These are phyloP conservation scores for Bipolaris sorokiniana DNA, from an alignment of 2,329 filamentous ascomycete genomes.

Conservation along the genomic window DNA sequence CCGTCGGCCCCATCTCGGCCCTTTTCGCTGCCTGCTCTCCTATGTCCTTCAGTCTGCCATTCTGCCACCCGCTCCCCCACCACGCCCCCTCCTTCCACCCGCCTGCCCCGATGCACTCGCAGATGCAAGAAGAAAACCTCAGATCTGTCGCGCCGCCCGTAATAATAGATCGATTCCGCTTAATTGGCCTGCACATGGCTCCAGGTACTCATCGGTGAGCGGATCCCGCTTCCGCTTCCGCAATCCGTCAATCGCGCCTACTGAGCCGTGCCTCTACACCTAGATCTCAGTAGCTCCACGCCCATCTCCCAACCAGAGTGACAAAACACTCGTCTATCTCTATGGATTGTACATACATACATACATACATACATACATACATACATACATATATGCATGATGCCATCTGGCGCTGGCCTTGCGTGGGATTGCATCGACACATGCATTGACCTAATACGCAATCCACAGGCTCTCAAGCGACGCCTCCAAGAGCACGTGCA, in stretches of 20 bases:
- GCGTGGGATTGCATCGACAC: constrained; percentile 8
- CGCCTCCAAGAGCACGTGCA: neutral
- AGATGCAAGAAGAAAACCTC: constrained; percentile 13
- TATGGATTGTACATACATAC: too few relatives aligned
- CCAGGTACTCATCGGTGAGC: constrained; percentile 16
- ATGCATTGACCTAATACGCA: constrained; percentile 9
- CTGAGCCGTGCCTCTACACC: constrained; percentile 14
- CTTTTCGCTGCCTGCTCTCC: neutral
- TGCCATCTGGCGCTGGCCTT: neutral
- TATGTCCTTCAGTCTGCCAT: neutral
- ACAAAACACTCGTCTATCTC: constrained; percentile 1
- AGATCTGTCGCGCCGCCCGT: constrained; percentile 11
- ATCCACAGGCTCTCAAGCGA: neutral
- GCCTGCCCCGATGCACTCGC: constrained; percentile 4
- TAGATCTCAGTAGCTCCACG: constrained; percentile 17
- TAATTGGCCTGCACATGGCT: constrained; percentile 7
- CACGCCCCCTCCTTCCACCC: constrained; percentile 2
- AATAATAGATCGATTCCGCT: constrained; percentile 6
- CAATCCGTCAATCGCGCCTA: constrained; percentile 17
- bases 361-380: neutral
- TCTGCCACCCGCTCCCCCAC: constrained; percentile 14
- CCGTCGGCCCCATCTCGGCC: neutral
- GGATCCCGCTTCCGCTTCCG: constrained; percentile 18
- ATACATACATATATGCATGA: neutral
- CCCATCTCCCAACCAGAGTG: constrained; percentile 10